phyloP scores from a whole-genome alignment of 768 basidiomycete species.

The Chalciporus sphaerocephalus region DNA sequence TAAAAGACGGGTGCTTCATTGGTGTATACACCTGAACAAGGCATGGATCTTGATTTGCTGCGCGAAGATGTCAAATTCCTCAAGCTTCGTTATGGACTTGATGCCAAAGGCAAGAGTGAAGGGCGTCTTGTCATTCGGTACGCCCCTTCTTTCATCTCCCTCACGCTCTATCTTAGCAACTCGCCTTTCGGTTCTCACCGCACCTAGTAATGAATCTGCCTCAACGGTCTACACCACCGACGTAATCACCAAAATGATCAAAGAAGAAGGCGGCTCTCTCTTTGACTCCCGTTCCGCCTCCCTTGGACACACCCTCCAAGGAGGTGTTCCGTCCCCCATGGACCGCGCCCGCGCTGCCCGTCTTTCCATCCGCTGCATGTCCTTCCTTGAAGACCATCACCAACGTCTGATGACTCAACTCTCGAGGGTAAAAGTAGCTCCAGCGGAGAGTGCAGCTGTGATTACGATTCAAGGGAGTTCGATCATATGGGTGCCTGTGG shows the following conservation, averaged over 20 bases:
- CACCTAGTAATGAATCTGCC: conserved; percentile 72
- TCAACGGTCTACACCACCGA: conserved; percentile 89
- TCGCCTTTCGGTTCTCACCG: neutral
- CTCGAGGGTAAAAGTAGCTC: conserved; percentile 50
- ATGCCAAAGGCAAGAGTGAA: conserved; percentile 85
- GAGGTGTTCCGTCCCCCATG: conserved; percentile 90
- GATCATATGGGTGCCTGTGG: conserved; percentile 78
- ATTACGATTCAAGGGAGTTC: conserved; percentile 86
- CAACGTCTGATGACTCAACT: conserved; percentile 47
- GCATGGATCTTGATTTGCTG: conserved; percentile 79
- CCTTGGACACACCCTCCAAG: conserved; percentile 95
- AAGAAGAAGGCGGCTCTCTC: conserved; percentile 86
- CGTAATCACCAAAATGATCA: conserved; percentile 88
- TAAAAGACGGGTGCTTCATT: conserved; percentile 82
- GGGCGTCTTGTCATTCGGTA: conserved; percentile 91
- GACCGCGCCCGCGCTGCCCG: conserved; percentile 91
- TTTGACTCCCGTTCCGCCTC: conserved; percentile 97
- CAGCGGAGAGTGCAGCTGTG: conserved; percentile 70
- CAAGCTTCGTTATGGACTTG: conserved; percentile 77
- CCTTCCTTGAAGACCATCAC: conserved; percentile 86
- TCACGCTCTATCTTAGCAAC: neutral
- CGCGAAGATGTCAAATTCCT: conserved; percentile 85
- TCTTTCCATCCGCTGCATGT: conserved; percentile 87
- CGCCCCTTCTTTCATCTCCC: conserved; percentile 21
- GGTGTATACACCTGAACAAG: conserved; percentile 90